Evolutionary conservation across 129 eudicot genomes (phyloP), one percentile per base, ranked within the genome.

Genomic region (Calendula officinalis): DNA sequence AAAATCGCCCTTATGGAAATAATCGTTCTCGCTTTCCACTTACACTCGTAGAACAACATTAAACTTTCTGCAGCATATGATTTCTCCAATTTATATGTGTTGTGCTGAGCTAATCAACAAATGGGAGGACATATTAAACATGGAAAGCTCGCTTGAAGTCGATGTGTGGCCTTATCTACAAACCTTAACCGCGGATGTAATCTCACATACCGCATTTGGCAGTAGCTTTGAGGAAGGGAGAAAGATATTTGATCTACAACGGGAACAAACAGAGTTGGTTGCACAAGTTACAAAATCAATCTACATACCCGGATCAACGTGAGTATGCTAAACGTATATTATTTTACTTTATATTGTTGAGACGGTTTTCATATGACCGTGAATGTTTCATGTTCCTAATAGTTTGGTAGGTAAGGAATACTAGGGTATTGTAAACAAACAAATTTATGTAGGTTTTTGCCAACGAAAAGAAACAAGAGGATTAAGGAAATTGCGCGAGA

Each of bases 281-380:
- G 4, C 44, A 4, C 32, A 73, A 8, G 43, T n/a, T 56, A 0
- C 7, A 7, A 44, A 38, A 6, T 73, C 78, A 6, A 1, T 64
- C 27, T 73, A 73, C 16, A 73, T 73, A 45, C 78, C 67, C 4
- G 78, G 78, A 73, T 14, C 78, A 35, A 73, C 52, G 78, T 72
- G 27, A 62, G 52, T 8, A 45, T 22, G 5, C 15, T n/a, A 3
- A 17, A 17, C 6, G 11, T 50, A 16, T 22, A 22, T 0, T 22
- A 22, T 22, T 22, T 22, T 22, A 22, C 47, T 39, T 5, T 16
- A 1, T 22, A 2, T 22, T 22, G 30, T 22, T 22, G 1, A 22
- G 30, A 22, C 2, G 30, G 30, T 22, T 22, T 22, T 22, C 30
- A 22, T 22, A 0, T 22, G 1, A 22, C 30, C 30, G 30, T 2